These are phyloP conservation scores for Cubamyces sp. DNA, from an alignment of 768 basidiomycete species.

Conservation along the genomic window DNA sequence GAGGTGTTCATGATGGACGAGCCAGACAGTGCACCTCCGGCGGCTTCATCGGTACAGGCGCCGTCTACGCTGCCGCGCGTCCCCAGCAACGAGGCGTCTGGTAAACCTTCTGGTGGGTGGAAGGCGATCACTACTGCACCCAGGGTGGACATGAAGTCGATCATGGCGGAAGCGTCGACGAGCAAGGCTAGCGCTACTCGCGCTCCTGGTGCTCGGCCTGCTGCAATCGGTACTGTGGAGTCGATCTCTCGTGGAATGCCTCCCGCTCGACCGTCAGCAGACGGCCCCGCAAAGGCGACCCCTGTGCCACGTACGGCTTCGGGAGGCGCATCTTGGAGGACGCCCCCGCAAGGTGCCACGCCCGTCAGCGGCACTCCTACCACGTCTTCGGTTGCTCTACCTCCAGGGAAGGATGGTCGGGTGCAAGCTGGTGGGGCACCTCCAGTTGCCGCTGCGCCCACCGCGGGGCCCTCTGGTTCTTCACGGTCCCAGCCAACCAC, in stretches of 20 bases:
- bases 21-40: constrained; percentile 45
- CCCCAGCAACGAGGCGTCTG: constrained; percentile 15
- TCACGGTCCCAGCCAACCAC: constrained; percentile 25
- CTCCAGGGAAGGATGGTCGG: constrained; percentile 1
- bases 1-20: constrained; percentile 90
- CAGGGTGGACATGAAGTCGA: constrained; percentile 81
- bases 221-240: background rate
- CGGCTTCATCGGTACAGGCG: background rate
- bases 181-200: constrained; percentile 22
- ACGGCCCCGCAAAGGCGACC: background rate
- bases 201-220: background rate
- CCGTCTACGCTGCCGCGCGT: constrained; percentile 13
- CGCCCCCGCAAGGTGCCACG: constrained; percentile 12
- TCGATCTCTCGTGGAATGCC: constrained; percentile 10
- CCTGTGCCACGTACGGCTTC: background rate
- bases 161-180: constrained; percentile 80
- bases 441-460: background rate
- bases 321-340: constrained; percentile 21
- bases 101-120: constrained; percentile 36
- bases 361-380: constrained; percentile 1
- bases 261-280: constrained; percentile 3
- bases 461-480: background rate
- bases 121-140: constrained; percentile 44
- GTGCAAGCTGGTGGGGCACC: background rate
- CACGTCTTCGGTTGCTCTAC: background rate